These are phyloP conservation scores for Fusarium newnesense DNA, from an alignment of 2,329 filamentous ascomycete genomes.

Conservation along the genomic window DNA sequence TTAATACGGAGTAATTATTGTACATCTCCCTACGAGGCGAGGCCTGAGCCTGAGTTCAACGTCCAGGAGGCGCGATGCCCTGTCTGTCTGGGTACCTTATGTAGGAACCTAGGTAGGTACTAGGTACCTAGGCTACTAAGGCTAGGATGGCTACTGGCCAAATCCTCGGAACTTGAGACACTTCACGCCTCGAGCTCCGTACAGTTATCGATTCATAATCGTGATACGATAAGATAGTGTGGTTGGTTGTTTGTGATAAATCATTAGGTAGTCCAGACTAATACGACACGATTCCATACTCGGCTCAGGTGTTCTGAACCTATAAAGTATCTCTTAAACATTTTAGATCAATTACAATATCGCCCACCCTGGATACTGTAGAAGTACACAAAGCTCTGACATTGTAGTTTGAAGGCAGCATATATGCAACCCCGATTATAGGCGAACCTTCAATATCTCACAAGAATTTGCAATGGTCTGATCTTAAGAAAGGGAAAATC, in stretches of 20 bases:
- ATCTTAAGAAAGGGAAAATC: background rate
- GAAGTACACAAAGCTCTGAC: background rate
- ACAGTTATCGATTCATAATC: constrained; percentile 22
- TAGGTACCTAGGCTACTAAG: background rate
- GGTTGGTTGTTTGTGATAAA: constrained; percentile 1
- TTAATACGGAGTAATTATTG: constrained; percentile 37
- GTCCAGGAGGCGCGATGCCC: constrained; percentile 27
- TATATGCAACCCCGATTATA: background rate
- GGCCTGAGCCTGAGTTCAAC: constrained; percentile 20
- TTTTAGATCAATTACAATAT: background rate
- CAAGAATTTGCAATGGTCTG: background rate
- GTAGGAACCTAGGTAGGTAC: background rate
- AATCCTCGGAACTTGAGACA: constrained; percentile 28
- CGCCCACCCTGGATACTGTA: background rate
- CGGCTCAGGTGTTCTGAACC: background rate
- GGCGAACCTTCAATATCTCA: background rate
- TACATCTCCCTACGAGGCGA: constrained; percentile 15
- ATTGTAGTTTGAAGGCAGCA: background rate
- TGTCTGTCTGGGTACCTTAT: constrained; percentile 1
- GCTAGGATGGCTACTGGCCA: constrained; percentile 1
- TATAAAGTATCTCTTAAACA: background rate
- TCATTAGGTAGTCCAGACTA: background rate
- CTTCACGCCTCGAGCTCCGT: constrained; percentile 30
- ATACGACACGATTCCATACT: constrained; percentile 12
- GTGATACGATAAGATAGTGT: constrained; percentile 26